Base-by-base conservation (phyloP, 495 filamentous ascomycete species). In the Aspergillus indologenus region DNA sequence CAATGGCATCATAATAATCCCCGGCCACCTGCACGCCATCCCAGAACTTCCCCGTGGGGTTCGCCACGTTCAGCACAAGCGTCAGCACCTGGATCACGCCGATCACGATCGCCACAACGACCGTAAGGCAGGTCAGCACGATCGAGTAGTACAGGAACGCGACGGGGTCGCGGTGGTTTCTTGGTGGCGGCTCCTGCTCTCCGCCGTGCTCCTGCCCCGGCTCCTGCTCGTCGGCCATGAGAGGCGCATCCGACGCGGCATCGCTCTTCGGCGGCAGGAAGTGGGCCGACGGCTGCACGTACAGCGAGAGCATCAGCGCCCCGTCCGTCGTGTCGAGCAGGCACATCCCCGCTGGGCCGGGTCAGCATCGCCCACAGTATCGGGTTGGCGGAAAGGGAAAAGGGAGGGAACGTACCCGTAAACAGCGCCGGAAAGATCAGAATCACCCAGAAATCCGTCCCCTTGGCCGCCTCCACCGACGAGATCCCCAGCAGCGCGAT, bases 131-230 rank as follows among this genome's bases (percentile, higher is more conserved):
- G 0, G 91, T 96, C 18, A 98, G 77, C 2, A 96, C 89, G 65
- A 96, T 93, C 15, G 90, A 94, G 77, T 96, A 97, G 75, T 98
- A 98, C 12, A 96, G 70, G 54, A 96, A 90, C 15, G 92, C 92
- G 44, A 97, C 86, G 0, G 81, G 80, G 65, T 97, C 94, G 47
- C 88, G 74, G 59, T 75, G 71, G 64, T 78, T 79, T 21, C 71
- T 64, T 4, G 56, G 65, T 23, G 68, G 64, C 0, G 69, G 62
- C 0, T 70, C 56, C 50, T 71, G 62, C 11, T 71, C 62, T 5
- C 49, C 59, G 9, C 62, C 56, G 29, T 54, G 59, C 1, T 40
- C 34, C 5, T 8, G 12, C 0, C 68, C 62, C 0, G 71, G 55
- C 48, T 72, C 64, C 8, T 71, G 61, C 7, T 52, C 59, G 11